Conservation (phyloP, 257 asterid species). For the Primulina huaijiensis region DNA sequence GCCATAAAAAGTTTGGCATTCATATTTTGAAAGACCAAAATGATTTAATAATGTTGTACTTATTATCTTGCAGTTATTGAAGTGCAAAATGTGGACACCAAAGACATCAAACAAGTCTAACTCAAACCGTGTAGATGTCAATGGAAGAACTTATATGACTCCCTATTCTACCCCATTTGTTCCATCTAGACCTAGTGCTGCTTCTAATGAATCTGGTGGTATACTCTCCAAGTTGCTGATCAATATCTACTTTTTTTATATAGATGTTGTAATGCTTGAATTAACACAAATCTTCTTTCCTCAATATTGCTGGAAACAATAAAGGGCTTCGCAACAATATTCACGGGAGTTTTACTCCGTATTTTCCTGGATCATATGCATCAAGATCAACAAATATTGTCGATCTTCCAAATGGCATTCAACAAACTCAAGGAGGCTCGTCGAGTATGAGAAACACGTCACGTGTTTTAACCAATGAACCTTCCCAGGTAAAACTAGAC, state of each 20-base stretch:
- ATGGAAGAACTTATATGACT: constrained; percentile 59
- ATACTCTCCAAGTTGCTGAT: constrained; percentile 25
- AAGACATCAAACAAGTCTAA: constrained; percentile 61
- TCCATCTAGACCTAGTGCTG: constrained; percentile 61
- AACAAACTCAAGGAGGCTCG: constrained; percentile 66
- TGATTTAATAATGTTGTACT: constrained; percentile 7
- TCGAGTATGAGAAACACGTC: constrained; percentile 67
- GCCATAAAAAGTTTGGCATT: background rate
- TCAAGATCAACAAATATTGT: constrained; percentile 42
- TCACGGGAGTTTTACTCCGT: constrained; percentile 64
- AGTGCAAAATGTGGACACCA: constrained; percentile 40
- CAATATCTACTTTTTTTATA: no score
- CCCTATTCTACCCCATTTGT: constrained; percentile 76
- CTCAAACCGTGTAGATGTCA: constrained; percentile 30
- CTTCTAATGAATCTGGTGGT: constrained; percentile 67
- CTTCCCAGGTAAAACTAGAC: constrained; percentile 60
- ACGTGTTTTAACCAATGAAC: constrained; percentile 62
- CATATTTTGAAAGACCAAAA: constrained; percentile 2
- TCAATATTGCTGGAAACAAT: constrained; percentile 40
- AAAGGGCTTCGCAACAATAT: constrained; percentile 70
- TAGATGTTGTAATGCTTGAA: no score
- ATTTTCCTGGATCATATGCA: constrained; percentile 58
- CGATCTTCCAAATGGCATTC: constrained; percentile 65
- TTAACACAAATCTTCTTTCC: background rate
- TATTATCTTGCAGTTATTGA: constrained; percentile 12